These are phyloP conservation scores for Candida mesenterica DNA, from an alignment of 1,139 yeast genomes.

Conservation along the genomic window DNA sequence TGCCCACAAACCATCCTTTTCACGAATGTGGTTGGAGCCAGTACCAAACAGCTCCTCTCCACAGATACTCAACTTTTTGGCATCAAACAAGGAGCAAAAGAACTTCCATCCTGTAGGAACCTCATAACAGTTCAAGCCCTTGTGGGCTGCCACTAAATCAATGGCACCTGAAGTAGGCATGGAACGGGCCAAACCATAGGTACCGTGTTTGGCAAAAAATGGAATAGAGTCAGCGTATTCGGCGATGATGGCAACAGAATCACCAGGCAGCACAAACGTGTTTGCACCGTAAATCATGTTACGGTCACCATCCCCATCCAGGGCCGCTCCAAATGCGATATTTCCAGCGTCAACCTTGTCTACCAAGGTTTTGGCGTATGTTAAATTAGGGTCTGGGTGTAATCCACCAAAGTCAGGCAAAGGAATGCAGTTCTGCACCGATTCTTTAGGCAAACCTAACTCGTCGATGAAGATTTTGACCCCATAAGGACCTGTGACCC, in stretches of 20 bases:
- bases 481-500: constrained; percentile 98
- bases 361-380: constrained; percentile 88
- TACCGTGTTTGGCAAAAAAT: constrained; percentile 82
- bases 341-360: constrained; percentile 74
- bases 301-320: constrained; percentile 98
- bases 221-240: constrained; percentile 90
- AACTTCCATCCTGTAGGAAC: constrained; percentile 99
- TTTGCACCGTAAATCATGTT: constrained; percentile 98
- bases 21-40: constrained; percentile 95
- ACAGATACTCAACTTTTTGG: constrained; percentile 89
- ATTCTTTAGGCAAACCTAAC: constrained; percentile 67
- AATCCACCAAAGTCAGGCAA: constrained; percentile 93
- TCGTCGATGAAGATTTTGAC: constrained; percentile 78
- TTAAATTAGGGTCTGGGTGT: constrained; percentile 97
- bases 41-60: constrained; percentile 99
- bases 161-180: constrained; percentile 98
- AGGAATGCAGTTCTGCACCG: constrained; percentile 78
- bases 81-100: constrained; percentile 92
- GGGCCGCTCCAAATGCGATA: constrained; percentile 95
- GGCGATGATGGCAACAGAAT: constrained; percentile 95
- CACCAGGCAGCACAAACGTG: constrained; percentile 97
- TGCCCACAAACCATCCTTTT: constrained; percentile 98
- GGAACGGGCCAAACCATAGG: constrained; percentile 92
- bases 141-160: constrained; percentile 82
- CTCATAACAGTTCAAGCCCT: constrained; percentile 78